Conservation (phyloP, 2,329 filamentous ascomycete genomes). For the Beauveria sp. region DNA sequence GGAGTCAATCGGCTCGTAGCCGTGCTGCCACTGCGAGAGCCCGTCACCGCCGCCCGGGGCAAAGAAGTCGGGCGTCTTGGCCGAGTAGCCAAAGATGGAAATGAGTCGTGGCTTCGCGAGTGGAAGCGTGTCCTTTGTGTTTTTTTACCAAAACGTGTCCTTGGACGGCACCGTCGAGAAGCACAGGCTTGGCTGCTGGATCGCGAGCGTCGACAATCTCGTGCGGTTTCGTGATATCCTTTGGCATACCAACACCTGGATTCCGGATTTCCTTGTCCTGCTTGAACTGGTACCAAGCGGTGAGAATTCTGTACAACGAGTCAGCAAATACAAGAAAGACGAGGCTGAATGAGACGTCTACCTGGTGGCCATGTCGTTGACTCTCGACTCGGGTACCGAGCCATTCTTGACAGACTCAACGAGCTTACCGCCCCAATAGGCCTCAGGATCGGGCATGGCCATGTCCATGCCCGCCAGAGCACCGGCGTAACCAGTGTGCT, state of each 20-base stretch:
- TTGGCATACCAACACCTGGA: conserved; percentile 45
- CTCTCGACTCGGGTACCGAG: conserved; percentile 43
- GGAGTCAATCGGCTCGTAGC: conserved; percentile 30
- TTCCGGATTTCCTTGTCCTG: conserved; percentile 41
- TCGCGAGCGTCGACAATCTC: conserved; percentile 47
- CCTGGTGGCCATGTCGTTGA: conserved; percentile 55
- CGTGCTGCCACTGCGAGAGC: conserved; percentile 27
- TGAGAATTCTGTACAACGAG: conserved; percentile 29
- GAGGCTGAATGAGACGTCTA: conserved; percentile 10
- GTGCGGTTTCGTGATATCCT: conserved; percentile 42
- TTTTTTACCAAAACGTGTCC: conserved; percentile 59
- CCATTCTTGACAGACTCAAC: conserved; percentile 52
- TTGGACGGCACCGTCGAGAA: conserved; percentile 52
- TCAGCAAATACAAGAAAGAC: too few relatives aligned
- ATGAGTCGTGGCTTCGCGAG: conserved; percentile 42
- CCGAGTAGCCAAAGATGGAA: conserved; percentile 57
- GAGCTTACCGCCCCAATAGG: conserved; percentile 46
- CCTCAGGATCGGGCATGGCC: conserved; percentile 51
- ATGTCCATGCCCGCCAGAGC: conserved; percentile 63
- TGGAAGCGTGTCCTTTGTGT: conserved; percentile 46
- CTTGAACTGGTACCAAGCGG: conserved; percentile 49
- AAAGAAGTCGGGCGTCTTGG: conserved; percentile 36
- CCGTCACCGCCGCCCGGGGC: conserved; percentile 27
- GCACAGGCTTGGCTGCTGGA: conserved; percentile 26
- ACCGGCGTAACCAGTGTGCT: conserved; percentile 54